A percentile compares a stretch with the other conserved stretches of the same genome.
phyloP scores from a whole-genome alignment of 768 basidiomycete genomes.

The Naganishia kalamii region DNA sequence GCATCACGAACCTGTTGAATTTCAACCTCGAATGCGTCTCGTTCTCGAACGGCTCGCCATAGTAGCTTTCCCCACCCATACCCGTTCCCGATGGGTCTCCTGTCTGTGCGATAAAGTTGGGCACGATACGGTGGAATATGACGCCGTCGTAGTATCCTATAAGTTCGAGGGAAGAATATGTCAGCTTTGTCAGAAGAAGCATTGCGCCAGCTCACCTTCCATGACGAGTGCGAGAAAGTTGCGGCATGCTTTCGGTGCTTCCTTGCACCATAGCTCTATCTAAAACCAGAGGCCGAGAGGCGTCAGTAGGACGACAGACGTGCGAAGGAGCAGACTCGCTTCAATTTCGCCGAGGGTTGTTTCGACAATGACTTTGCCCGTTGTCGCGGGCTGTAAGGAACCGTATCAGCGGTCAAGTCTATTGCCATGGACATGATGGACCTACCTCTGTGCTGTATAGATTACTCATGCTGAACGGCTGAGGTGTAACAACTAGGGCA shows the following conservation, averaged over 20 bases:
- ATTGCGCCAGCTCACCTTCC: constrained; percentile 95
- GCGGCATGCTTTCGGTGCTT: constrained; percentile 88
- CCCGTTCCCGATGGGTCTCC: constrained; percentile 90
- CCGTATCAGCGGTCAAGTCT: background rate
- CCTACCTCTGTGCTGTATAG: constrained; percentile 17
- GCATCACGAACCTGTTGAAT: constrained; percentile 50
- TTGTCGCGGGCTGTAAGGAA: constrained; percentile 53
- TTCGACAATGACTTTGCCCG: constrained; percentile 76
- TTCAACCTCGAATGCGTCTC: constrained; percentile 88
- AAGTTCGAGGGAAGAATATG: constrained; percentile 74
- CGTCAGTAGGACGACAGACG: background rate
- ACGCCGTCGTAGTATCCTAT: constrained; percentile 94
- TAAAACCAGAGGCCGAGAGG: no score
- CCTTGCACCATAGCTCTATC: constrained; percentile 91
- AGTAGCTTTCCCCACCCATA: constrained; percentile 87
- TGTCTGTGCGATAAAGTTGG: constrained; percentile 87
- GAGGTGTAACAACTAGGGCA: background rate
- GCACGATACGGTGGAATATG: constrained; percentile 86
- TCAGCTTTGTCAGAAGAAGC: constrained; percentile 87
- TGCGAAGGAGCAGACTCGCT: constrained; percentile 27
- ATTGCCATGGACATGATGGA: no score
- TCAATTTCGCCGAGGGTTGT: constrained; percentile 75
- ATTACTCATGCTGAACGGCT: constrained; percentile 3
- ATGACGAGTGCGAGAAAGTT: constrained; percentile 82
- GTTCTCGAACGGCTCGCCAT: constrained; percentile 90